Percentiles rank a stretch among this genome's conserved stretches.
Conservation (phyloP, 495 filamentous ascomycete species). For the Cairneyella variabilis region DNA sequence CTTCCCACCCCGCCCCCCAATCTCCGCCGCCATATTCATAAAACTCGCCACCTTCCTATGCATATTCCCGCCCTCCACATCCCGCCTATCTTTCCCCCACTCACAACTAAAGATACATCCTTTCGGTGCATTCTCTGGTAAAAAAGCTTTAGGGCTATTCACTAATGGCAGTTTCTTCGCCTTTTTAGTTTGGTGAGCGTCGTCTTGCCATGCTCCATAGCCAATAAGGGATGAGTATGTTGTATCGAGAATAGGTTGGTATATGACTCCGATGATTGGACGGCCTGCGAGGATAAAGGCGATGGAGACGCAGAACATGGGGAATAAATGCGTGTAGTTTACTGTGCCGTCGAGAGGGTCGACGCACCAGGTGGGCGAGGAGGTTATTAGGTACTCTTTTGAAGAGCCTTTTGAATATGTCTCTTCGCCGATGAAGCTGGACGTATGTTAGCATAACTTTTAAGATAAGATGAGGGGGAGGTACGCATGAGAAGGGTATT, state of each 20-base stretch:
- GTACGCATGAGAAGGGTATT: slow-evolving; percentile 60
- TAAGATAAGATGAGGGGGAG: slow-evolving; percentile 20
- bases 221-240: slow-evolving; percentile 59
- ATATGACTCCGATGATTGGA: slow-evolving; percentile 62
- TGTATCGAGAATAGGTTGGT: slow-evolving; percentile 60
- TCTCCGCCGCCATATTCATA: slow-evolving; percentile 63
- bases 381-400: slow-evolving; percentile 56
- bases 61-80: slow-evolving; percentile 57
- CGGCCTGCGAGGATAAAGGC: slow-evolving; percentile 52
- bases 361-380: slow-evolving; percentile 63
- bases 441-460: neutral
- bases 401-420: slow-evolving; percentile 56
- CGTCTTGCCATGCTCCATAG: slow-evolving; percentile 50
- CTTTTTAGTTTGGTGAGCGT: slow-evolving; percentile 38
- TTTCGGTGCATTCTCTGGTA: slow-evolving; percentile 58
- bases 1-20: slow-evolving; percentile 46
- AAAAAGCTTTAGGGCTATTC: slow-evolving; percentile 50
- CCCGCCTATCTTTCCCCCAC: slow-evolving; percentile 68
- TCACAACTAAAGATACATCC: slow-evolving; percentile 68
- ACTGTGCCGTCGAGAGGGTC: slow-evolving; percentile 70
- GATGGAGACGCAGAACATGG: slow-evolving; percentile 70
- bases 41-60: slow-evolving; percentile 66
- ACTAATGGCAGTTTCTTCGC: slow-evolving; percentile 54
- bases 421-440: slow-evolving; percentile 69
- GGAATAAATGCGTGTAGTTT: slow-evolving; percentile 69